A percentile compares a stretch with the other conserved stretches of the same genome.
Conservation (phyloP, 306 rosid species). For the barrel medic (Medicago truncatula) region DNA sequence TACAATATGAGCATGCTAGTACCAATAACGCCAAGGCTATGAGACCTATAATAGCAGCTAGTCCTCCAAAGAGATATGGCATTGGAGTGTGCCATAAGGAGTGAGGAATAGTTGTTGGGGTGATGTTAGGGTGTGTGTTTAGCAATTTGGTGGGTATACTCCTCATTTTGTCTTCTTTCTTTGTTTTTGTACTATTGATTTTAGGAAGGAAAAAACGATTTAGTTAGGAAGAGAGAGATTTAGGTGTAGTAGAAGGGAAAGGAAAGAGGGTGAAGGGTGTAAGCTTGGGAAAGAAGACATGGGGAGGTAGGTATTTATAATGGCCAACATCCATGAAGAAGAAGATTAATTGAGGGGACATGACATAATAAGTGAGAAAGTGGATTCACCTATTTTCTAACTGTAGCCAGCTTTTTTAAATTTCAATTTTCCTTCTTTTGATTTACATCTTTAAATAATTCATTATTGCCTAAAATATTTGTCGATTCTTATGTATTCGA, state of each 20-base stretch:
- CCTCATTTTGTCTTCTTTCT: constrained; percentile 52
- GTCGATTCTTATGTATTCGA: background rate
- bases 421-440: background rate
- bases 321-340: constrained; percentile 5
- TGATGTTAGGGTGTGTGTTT: background rate
- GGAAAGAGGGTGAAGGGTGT: constrained; percentile 26
- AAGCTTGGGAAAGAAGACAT: constrained; percentile 40
- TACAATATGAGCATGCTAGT: constrained; percentile 74
- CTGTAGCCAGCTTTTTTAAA: background rate
- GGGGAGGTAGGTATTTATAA: constrained; percentile 49
- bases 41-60: constrained; percentile 64
- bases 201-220: background rate
- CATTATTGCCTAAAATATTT: background rate
- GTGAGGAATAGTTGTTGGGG: background rate
- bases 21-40: constrained; percentile 64
- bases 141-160: constrained; percentile 17
- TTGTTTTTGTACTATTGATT: background rate
- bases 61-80: constrained; percentile 83
- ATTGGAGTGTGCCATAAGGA: constrained; percentile 85
- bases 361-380: background rate
- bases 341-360: background rate
- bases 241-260: background rate
- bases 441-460: background rate
- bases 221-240: background rate
- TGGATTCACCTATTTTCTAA: constrained; percentile 28